Conservation (phyloP, 139 green algal genomes). For the Closterium sp. region DNA sequence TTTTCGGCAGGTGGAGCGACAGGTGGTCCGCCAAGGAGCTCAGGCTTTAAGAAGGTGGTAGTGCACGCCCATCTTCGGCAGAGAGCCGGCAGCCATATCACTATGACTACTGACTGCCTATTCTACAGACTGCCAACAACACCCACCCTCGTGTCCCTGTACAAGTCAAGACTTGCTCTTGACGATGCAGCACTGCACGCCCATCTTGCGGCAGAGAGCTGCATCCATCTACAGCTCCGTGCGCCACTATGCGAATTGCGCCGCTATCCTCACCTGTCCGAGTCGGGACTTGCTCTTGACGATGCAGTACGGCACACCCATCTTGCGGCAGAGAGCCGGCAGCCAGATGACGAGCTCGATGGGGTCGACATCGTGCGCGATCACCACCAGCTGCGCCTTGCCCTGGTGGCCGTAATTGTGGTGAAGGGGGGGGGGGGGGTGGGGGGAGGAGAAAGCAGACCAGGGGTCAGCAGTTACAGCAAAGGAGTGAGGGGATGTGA, state of each 20-base stretch:
- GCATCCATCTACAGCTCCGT: slow-evolving; percentile 31
- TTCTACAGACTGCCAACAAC: background rate
- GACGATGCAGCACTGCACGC: slow-evolving; percentile 97
- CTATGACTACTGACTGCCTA: background rate
- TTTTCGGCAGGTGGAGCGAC: no score
- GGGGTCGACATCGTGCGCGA: slow-evolving; percentile 98
- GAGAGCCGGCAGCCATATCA: no score
- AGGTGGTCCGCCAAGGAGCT: no score
- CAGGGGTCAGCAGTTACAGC: no score
- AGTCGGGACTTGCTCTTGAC: slow-evolving; percentile 86
- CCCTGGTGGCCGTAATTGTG: slow-evolving; percentile 38
- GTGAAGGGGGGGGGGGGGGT: background rate
- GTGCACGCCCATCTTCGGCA: no score
- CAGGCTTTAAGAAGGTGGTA: no score
- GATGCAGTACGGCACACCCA: slow-evolving; percentile 98
- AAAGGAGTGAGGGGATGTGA: no score
- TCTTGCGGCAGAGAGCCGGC: slow-evolving; percentile 97
- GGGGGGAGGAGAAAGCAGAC: background rate
- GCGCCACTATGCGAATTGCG: background rate
- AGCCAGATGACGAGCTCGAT: slow-evolving; percentile 81
- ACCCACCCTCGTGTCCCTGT: background rate
- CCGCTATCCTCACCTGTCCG: slow-evolving; percentile 43
- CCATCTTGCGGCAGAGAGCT: slow-evolving; percentile 98
- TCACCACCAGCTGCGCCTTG: slow-evolving; percentile 96
- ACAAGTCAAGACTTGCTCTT: slow-evolving; percentile 78